Conservation (phyloP, 83 land plant species). For the Larix sibirica region DNA sequence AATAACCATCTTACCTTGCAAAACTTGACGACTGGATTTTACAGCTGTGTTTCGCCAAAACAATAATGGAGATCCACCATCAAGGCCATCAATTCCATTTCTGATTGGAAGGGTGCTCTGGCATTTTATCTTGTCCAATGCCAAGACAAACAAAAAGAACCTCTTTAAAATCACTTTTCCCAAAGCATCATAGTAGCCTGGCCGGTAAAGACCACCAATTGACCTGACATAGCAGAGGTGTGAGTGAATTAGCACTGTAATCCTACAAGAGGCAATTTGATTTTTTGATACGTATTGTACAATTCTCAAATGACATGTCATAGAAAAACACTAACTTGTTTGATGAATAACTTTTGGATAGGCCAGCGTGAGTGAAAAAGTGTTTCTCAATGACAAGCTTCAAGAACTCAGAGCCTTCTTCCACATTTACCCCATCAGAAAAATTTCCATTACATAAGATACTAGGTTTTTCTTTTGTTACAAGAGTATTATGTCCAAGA, state of each 20-base stretch:
- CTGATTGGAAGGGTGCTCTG: slow-evolving; percentile 55
- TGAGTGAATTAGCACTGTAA: not conserved
- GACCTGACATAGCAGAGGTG: slow-evolving; percentile 22
- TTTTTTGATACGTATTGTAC: not conserved
- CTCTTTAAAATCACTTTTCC: slow-evolving; percentile 83
- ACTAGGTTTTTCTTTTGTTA: slow-evolving; percentile 23
- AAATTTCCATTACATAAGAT: not conserved
- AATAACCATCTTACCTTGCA: slow-evolving; percentile 53
- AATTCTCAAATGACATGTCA: not conserved
- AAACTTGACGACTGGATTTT: slow-evolving; percentile 87
- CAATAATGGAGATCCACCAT: slow-evolving; percentile 87
- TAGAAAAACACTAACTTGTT: slow-evolving; percentile 50
- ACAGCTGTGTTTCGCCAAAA: slow-evolving; percentile 46
- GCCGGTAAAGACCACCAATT: slow-evolving; percentile 83
- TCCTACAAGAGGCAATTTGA: not conserved
- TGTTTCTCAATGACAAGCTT: slow-evolving; percentile 72
- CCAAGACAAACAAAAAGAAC: slow-evolving; percentile 72
- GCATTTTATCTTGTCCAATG: slow-evolving; percentile 76
- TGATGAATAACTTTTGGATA: slow-evolving; percentile 75
- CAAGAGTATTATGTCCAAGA: slow-evolving; percentile 66
- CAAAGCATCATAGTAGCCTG: slow-evolving; percentile 76
- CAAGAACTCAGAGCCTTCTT: slow-evolving; percentile 50
- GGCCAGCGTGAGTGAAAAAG: slow-evolving; percentile 67
- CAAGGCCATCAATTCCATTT: slow-evolving; percentile 90
- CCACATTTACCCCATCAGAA: slow-evolving; percentile 22